Percentiles rank a stretch among this genome's conserved stretches.
phyloP scores from a whole-genome alignment of 1,284 basidiomycete genomes.

The Cryptococcus sp. region DNA sequence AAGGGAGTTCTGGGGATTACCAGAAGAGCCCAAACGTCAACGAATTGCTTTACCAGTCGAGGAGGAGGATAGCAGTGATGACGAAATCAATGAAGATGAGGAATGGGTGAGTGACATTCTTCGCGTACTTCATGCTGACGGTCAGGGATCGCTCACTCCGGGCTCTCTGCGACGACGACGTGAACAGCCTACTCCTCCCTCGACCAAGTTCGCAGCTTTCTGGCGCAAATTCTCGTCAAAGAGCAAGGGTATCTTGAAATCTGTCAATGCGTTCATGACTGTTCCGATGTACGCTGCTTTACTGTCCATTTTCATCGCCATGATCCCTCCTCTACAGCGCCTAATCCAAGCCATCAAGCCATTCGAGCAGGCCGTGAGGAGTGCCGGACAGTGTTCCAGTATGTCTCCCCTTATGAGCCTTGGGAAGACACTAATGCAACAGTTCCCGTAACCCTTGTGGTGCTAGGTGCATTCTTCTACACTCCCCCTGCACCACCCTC shows the following conservation, averaged over 20 bases:
- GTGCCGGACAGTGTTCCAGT: constrained; percentile 71
- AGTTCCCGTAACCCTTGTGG: constrained; percentile 81
- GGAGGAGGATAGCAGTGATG: constrained; percentile 33
- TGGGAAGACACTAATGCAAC: constrained; percentile 5
- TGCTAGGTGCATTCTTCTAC: constrained; percentile 89
- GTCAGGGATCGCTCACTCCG: constrained; percentile 12
- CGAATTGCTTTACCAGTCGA: constrained; percentile 18
- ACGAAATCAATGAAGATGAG: constrained; percentile 42
- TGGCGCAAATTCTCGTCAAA: constrained; percentile 36
- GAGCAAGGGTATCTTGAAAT: constrained; percentile 43
- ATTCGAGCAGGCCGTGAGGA: constrained; percentile 65
- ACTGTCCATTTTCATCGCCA: constrained; percentile 72
- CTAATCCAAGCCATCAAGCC: constrained; percentile 60
- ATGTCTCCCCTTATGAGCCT: constrained; percentile 9
- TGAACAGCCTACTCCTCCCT: constrained; percentile 14
- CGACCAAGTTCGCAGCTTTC: constrained; percentile 16
- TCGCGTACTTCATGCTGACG: neutral
- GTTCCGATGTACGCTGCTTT: constrained; percentile 77
- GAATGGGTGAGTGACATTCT: constrained; percentile 38
- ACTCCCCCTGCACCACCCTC: constrained; percentile 26
- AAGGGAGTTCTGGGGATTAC: constrained; percentile 46
- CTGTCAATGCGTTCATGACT: constrained; percentile 76
- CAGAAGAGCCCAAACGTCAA: constrained; percentile 33
- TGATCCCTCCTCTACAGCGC: constrained; percentile 69
- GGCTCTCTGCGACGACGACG: constrained; percentile 23